Conservation (phyloP, 192 early-diverging fungal genomes). For the Powellomyces hirtus region DNA sequence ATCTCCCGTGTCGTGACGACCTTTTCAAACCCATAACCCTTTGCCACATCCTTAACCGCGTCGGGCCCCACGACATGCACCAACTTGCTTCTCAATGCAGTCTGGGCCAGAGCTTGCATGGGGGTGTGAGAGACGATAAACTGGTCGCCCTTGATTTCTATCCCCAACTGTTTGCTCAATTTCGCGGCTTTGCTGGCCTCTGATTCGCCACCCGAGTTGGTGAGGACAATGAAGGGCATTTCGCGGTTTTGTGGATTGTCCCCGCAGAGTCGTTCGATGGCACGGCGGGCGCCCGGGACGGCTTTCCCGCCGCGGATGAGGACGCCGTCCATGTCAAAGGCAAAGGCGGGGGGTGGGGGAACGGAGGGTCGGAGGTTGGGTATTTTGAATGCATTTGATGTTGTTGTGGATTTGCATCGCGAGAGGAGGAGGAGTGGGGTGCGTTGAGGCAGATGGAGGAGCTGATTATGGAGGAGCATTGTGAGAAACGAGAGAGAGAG, state of each 20-base stretch:
- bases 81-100: background rate
- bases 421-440: too few relatives aligned
- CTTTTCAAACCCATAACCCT: constrained; percentile 13
- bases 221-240: constrained; percentile 18
- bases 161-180: constrained; percentile 1
- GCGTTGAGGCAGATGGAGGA: too few relatives aligned
- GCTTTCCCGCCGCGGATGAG: constrained; percentile 19
- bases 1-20: constrained; percentile 11
- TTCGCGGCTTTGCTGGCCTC: constrained; percentile 10
- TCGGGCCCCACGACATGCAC: constrained; percentile 12
- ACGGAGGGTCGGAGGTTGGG: too few relatives aligned
- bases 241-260: constrained; percentile 18
- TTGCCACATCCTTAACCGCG: constrained; percentile 10
- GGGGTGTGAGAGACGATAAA: constrained; percentile 12
- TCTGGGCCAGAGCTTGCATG: constrained; percentile 5
- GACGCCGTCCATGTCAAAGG: constrained; percentile 32
- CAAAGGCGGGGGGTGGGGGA: constrained; percentile 6
- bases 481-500: too few relatives aligned
- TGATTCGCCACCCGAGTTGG: constrained; percentile 25
- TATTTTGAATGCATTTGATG: too few relatives aligned
- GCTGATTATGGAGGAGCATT: too few relatives aligned
- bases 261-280: constrained; percentile 12
- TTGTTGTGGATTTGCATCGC: too few relatives aligned
- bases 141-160: background rate
- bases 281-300: constrained; percentile 6